Base-by-base conservation (phyloP, 169 alveolate species). In the Plasmodium adleri region DNA sequence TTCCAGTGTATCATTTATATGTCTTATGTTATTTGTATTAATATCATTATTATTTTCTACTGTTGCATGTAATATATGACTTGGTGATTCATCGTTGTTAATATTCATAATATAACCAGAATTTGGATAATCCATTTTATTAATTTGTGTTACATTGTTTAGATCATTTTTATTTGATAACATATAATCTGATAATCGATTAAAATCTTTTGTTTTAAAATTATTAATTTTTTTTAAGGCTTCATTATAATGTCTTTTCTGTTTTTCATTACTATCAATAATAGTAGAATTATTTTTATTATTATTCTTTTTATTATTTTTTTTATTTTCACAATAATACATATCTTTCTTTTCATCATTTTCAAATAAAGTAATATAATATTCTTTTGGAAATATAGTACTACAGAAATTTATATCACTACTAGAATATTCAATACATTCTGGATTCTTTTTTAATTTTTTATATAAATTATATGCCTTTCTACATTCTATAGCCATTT, bases 401-500 rank as follows among this genome's bases (percentile, higher is more conserved):
- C 56, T 83, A 8, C 70, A 62, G 26, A 83, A 83, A 9, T 83
- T 60, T 39, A 80, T 17, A 13, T 80, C 90, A 26, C n/a, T 39
- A 24, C 22, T 70, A 59, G 22, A n/a, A 43, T 28, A 56, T 1
- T 45, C 49, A 2, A 20, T 56, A 64, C 26, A 26, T 32, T 83
- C 74, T 28, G 91, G 60, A 68, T 52, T 72, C 49, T 68, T 83
- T 49, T 83, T 83, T 56, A 68, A 32, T 12, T 70, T 83, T 52
- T 83, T 83, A 13, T 83, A 83, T 1, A 72, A 43, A 12, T 83
- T 83, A 49, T 83, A 83, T 56, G 85, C 91, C 17, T 62, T 83
- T 58, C 91, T 83, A 67, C 91, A 87, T 72, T 87, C 88, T 59
- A 93, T 85, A 32, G 96, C 96, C 91, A 93, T 88, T 39, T 88